These are phyloP conservation scores for Bothriochloa decipiens DNA, from an alignment of 176 grass and related monocot species.

Conservation along the genomic window DNA sequence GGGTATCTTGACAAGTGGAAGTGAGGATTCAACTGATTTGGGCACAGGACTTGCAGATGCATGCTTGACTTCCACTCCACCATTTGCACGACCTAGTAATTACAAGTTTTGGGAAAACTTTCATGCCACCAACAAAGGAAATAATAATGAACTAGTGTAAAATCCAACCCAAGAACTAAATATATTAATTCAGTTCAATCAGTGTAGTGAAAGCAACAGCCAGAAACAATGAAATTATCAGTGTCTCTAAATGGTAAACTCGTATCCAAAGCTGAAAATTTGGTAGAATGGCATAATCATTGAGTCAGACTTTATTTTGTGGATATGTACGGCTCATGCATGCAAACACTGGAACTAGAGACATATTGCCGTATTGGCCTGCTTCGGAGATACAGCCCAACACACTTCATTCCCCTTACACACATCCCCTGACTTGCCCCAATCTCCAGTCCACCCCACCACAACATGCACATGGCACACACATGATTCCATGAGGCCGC, in stretches of 20 bases:
- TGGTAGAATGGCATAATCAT: not conserved
- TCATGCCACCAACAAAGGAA: not conserved
- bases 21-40: constrained; percentile 54
- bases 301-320: not conserved
- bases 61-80: constrained; percentile 55
- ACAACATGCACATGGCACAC: not conserved
- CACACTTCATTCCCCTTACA: not conserved
- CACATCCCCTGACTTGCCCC: not conserved
- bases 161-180: constrained; percentile 22
- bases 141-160: not conserved
- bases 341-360: not conserved
- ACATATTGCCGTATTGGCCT: not conserved
- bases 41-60: constrained; percentile 40
- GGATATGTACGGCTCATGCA: not conserved
- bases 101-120: not conserved
- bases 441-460: not conserved
- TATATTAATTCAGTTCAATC: constrained; percentile 27
- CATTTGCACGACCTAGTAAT: constrained; percentile 54
- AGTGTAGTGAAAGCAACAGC: constrained; percentile 3
- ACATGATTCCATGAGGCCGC: not conserved
- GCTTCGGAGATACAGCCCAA: not conserved
- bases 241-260: not conserved
- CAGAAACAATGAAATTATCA: constrained; percentile 13
- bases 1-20: constrained; percentile 79
- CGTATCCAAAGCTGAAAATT: not conserved